Conservation (phyloP, 2,329 filamentous ascomycete genomes). For the Hortaea sp. region DNA sequence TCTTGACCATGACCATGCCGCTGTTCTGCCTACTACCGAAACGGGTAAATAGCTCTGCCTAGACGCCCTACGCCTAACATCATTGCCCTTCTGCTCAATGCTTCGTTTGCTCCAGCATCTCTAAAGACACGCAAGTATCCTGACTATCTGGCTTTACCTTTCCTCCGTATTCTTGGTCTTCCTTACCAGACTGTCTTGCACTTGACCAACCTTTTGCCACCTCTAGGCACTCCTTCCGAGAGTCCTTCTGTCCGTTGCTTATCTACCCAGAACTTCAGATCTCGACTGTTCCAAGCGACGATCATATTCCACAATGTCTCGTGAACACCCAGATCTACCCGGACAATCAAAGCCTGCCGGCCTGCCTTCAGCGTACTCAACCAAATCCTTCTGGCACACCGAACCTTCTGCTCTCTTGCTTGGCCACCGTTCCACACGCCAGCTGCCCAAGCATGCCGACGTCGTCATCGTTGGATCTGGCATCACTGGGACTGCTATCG, state of each 20-base stretch:
- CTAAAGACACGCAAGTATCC: no score
- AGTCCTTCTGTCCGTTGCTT: no score
- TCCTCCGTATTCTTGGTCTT: no score
- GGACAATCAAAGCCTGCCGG: conserved; percentile 11
- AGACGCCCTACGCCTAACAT: no score
- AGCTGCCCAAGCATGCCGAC: conserved; percentile 54
- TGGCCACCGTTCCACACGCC: conserved; percentile 56
- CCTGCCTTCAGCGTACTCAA: conserved; percentile 17
- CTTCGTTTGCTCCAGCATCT: no score
- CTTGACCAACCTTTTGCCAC: not conserved
- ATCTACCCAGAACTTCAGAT: not conserved
- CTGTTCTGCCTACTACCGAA: no score
- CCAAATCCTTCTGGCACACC: conserved; percentile 60
- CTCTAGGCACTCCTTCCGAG: not conserved
- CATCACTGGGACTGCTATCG: conserved; percentile 65
- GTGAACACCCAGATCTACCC: conserved; percentile 11
- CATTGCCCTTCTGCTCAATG: no score
- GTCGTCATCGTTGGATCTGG: conserved; percentile 66
- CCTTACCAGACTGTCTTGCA: no score
- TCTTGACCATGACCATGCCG: no score
- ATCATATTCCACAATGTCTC: conserved; percentile 8
- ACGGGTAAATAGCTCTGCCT: no score
- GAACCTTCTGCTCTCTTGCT: conserved; percentile 54
- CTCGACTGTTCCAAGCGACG: not conserved
- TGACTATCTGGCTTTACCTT: no score